Evolutionary conservation across 2,329 filamentous ascomycete genomes (phyloP), one percentile per base, ranked within the genome.

Genomic region (Penicillium fuscoglaucum): DNA sequence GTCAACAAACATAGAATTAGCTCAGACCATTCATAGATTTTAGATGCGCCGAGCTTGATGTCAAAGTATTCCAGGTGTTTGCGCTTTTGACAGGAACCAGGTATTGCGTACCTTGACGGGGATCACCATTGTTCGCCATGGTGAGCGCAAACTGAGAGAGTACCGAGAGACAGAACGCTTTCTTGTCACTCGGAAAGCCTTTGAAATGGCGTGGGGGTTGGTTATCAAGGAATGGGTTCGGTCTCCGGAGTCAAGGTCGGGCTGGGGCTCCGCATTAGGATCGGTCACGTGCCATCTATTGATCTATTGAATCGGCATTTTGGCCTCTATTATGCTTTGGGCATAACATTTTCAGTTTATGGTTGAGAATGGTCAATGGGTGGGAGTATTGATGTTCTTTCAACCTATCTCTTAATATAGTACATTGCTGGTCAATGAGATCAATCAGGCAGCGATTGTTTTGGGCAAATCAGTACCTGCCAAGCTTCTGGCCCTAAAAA

Each of bases 81-180:
- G 57, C 50, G 60, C 58, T 52, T 49, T 45, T 51, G 31, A 49
- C 24, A 46, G 49, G 49, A 46, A 50, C 17, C 19, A 24, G 52
- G 56, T 52, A 44, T 55, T 50, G 62, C 68, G 61, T 68, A 75
- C 73, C 71, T 73, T 68, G 70, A 64, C 64, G 68, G 60, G 66
- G 58, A 52, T 71, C 69, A 58, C 72, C 73, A 66, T 74, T 74
- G 35, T 72, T 66, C 65, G 72, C 68, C 73, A 76, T 76, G 57
- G 54, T 68, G 58, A 61, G 60, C 57, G 59, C 55, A 54, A 47
- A 50, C n/a, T 47, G 37, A 17, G 39, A 37, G n/a, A 31, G 13
- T n/a, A 55, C 44, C 52, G 57, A 58, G 46, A 52, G 43, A 39
- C 33, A 35, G 41, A 24, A 47, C 44, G 37, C 24, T 52, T 53